A percentile compares a stretch with the other conserved stretches of the same genome.
Conservation (phyloP, 495 filamentous ascomycete genomes). For the Talaromyces borbonicus region DNA sequence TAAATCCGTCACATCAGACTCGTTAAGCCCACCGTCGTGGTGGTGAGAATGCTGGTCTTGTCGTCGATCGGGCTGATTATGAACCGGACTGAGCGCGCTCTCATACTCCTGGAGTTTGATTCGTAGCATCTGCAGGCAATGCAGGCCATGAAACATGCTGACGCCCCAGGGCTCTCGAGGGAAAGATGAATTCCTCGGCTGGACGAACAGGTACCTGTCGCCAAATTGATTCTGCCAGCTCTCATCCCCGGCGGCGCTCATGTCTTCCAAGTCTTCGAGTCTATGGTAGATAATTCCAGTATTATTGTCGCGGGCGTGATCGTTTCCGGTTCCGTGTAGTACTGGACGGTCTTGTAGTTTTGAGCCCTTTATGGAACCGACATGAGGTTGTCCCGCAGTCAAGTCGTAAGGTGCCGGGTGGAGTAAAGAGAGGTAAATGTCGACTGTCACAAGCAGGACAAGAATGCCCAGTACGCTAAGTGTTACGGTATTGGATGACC, state of each 20-base stretch:
- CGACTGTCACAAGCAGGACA: not conserved
- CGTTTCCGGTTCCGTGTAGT: too few species aligned
- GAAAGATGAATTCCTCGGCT: not conserved
- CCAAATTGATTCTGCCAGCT: not conserved
- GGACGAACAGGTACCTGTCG: not conserved
- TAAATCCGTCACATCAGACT: not conserved
- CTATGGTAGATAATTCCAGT: not conserved
- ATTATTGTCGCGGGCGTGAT: too few species aligned
- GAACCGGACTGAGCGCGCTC: not conserved
- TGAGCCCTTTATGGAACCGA: too few species aligned
- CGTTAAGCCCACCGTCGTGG: not conserved
- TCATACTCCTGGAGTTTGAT: not conserved
- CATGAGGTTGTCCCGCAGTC: not conserved
- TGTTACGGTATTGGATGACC: not conserved
- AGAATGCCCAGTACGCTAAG: not conserved
- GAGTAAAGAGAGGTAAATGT: not conserved
- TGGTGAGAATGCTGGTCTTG: not conserved
- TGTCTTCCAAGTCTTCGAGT: not conserved
- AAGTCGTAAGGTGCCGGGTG: not conserved
- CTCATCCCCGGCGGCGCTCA: not conserved
- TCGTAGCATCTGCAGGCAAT: slow-evolving; percentile 1
- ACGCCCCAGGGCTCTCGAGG: not conserved
- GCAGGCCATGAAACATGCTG: slow-evolving; percentile 3
- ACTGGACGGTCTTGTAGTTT: too few species aligned
- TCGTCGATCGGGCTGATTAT: not conserved